These are phyloP conservation scores for Colletotrichum navitas DNA, from an alignment of 2,329 filamentous ascomycete species.

Conservation along the genomic window DNA sequence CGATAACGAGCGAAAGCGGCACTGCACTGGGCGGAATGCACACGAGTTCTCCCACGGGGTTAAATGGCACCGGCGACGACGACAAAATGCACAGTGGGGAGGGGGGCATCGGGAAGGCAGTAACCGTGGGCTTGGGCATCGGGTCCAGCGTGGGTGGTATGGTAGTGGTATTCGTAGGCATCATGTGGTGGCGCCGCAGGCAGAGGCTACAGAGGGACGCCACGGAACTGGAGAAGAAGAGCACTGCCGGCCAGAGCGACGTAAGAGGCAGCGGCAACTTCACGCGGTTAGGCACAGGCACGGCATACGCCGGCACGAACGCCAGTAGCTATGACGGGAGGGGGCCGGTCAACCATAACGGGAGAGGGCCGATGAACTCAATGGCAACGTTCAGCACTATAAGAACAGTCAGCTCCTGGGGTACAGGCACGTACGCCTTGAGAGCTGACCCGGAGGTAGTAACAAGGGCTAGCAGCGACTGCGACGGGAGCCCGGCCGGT, in stretches of 20 bases:
- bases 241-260: not conserved
- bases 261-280: not conserved
- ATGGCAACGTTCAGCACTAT: not conserved
- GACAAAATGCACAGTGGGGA: not conserved
- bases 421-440: slow-evolving; percentile 23
- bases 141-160: slow-evolving; percentile 27
- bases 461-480: slow-evolving; percentile 30
- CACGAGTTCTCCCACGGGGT: not conserved
- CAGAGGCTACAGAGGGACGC: slow-evolving; percentile 10
- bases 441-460: not conserved
- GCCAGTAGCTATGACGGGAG: not conserved
- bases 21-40: not conserved
- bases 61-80: too few relatives aligned
- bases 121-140: slow-evolving; percentile 18
- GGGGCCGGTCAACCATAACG: not conserved
- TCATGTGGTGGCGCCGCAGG: slow-evolving; percentile 33
- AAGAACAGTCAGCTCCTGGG: slow-evolving; percentile 33
- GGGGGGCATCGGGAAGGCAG: slow-evolving; percentile 4
- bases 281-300: slow-evolving; percentile 17
- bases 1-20: slow-evolving; percentile 21
- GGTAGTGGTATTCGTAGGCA: slow-evolving; percentile 21
- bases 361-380: not conserved
- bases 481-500: slow-evolving; percentile 19
- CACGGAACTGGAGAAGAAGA: slow-evolving; percentile 22
- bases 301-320: slow-evolving; percentile 29